Percentiles rank a stretch among this genome's conserved stretches.
These are phyloP conservation scores for Nothophytophthora sp. DNA, from an alignment of 352 stramenopile genomes.

Conservation along the genomic window DNA sequence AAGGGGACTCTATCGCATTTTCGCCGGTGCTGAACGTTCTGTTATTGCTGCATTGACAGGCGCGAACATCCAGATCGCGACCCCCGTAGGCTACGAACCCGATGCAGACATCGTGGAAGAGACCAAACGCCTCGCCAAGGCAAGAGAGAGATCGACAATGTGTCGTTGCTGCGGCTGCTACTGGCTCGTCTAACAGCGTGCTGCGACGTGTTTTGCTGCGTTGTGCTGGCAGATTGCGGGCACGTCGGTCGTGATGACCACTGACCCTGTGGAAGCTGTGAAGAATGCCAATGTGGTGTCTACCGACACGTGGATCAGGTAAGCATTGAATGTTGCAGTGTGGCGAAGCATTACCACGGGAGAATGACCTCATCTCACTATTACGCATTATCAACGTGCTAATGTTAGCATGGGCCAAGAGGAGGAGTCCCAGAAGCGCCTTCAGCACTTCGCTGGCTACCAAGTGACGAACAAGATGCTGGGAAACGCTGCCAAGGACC, in stretches of 20 bases:
- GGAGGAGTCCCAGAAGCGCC: conserved; percentile 92
- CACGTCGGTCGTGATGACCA: conserved; percentile 82
- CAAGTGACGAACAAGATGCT: conserved; percentile 94
- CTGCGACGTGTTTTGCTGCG: neutral
- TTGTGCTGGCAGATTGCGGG: conserved; percentile 39
- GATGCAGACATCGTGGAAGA: conserved; percentile 90
- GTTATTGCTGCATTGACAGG: conserved; percentile 11
- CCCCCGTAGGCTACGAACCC: conserved; percentile 92
- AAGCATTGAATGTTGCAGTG: neutral
- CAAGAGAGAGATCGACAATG: neutral
- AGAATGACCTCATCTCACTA: neutral
- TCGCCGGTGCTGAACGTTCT: neutral
- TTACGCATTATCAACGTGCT: neutral
- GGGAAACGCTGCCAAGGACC: conserved; percentile 84
- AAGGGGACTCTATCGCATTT: too few relatives aligned
- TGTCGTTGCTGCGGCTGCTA: neutral
- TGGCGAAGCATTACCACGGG: neutral
- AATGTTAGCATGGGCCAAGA: conserved; percentile 91
- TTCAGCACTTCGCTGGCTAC: conserved; percentile 96
- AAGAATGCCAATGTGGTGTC: conserved; percentile 94
- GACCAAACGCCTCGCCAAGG: conserved; percentile 84
- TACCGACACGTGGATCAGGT: conserved; percentile 97
- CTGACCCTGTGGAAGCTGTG: conserved; percentile 93
- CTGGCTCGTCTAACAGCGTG: neutral
- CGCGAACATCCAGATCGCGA: conserved; percentile 95